Percentiles rank a stretch among this genome's conserved stretches.
These are phyloP conservation scores for Kwoniella botswanensis DNA, from an alignment of 768 basidiomycete species.

Conservation along the genomic window DNA sequence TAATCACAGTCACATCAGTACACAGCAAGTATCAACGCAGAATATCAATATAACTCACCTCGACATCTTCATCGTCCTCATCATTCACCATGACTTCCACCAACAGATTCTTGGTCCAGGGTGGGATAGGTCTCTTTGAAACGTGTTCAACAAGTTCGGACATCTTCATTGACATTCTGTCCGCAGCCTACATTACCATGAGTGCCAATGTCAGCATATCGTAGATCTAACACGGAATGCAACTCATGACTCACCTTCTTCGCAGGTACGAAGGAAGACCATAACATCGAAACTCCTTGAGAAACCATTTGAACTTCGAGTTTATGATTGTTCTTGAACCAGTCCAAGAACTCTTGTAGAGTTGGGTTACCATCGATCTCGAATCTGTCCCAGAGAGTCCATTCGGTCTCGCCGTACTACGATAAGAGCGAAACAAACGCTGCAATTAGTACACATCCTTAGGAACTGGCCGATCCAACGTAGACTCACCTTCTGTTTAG, in stretches of 20 bases:
- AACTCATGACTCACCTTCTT: slow-evolving; percentile 73
- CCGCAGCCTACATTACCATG: slow-evolving; percentile 69
- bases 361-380: slow-evolving; percentile 89
- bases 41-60: slow-evolving; percentile 62
- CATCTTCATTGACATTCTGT: slow-evolving; percentile 86
- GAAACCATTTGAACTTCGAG: slow-evolving; percentile 94
- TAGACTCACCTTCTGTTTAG: slow-evolving; percentile 71
- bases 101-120: slow-evolving; percentile 79
- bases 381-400: slow-evolving; percentile 99
- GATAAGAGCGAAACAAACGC: neutral
- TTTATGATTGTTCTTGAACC: slow-evolving; percentile 82
- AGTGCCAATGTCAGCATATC: neutral
- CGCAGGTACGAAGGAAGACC: slow-evolving; percentile 89
- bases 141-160: slow-evolving; percentile 88
- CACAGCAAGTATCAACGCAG: too few relatives aligned
- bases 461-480: neutral
- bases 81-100: slow-evolving; percentile 95
- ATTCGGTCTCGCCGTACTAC: slow-evolving; percentile 78
- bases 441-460: slow-evolving; percentile 9
- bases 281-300: slow-evolving; percentile 96
- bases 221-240: too few relatives aligned
- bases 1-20: neutral
- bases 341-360: slow-evolving; percentile 78
- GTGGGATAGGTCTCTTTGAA: slow-evolving; percentile 88
- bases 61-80: slow-evolving; percentile 91